Base-by-base conservation (phyloP, 306 rosid species). In the Acacia acuminata region DNA sequence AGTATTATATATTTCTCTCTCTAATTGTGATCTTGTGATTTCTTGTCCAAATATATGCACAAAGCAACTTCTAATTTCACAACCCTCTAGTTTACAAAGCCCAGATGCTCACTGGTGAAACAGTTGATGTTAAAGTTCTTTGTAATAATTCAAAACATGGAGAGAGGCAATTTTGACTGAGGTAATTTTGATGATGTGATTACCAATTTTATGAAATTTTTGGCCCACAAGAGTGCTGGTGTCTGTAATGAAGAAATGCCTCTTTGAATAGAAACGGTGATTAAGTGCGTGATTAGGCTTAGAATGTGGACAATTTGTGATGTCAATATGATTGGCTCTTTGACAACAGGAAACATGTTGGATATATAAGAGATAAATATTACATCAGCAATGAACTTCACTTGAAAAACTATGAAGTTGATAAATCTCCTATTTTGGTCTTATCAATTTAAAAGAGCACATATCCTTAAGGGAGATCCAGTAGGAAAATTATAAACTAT, bases 101-200 rank as follows among this genome's bases (percentile, higher is more conserved):
- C 47, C 91, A 89, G 71, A 90, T 92, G 98, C 76, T 85, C 70
- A 85, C 91, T 3, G 96, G 96, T 20, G 97, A 90, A 82, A 88
- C 88, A 12, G 88, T 92, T 77, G 99, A 98, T 36, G 98, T 95
- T 77, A 95, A 93, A 89, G 93, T 89, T 76, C 97, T 96, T 72
- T 91, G 88, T 51, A 79, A 90, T 68, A 88, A 96, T 93, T 96
- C 99, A 79, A 95, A 87, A 82, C 99, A 96, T 85, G 99, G 98
- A 75, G 98, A 92, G 83, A 88, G 73, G 98, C 92, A 84, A 92
- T 93, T 77, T 90, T 93, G 84, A 89, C 97, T 10, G 99, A 96
- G 99, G 99, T 96, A 90, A 73, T 65, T 17, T 61, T n/a, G 48
- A 53, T 79, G 30, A 25, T 82, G 79, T 30, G 73, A 76, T 73